Evolutionary conservation across 176 grass and related monocot species (phyloP).

Genomic region (Cenchrus americanus): DNA sequence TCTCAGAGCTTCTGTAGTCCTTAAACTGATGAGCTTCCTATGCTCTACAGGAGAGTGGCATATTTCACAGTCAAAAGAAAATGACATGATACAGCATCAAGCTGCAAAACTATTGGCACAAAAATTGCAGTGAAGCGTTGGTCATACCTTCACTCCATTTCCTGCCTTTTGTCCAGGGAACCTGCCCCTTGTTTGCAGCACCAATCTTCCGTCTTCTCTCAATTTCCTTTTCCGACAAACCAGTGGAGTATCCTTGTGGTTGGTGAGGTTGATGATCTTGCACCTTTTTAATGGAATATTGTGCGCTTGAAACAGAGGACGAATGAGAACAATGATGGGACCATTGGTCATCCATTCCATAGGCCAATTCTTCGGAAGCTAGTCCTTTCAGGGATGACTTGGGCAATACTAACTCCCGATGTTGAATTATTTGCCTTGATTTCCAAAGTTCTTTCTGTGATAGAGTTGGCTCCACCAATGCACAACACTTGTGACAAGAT

Average conservation of each 20-base stretch:
- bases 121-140: conserved; percentile 2
- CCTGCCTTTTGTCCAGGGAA: conserved; percentile 81
- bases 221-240: conserved; percentile 58
- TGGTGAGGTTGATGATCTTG: conserved; percentile 2
- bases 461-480: background rate
- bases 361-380: background rate
- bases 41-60: conserved; percentile 59
- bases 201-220: conserved; percentile 87
- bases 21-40: conserved; percentile 65
- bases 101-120: conserved; percentile 9
- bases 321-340: conserved; percentile 2
- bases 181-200: conserved; percentile 70
- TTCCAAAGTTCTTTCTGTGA: background rate
- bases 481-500: background rate
- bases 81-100: background rate
- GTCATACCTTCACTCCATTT: conserved; percentile 63
- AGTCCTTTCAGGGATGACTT: conserved; percentile 28
- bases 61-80: conserved; percentile 27
- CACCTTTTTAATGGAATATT: background rate
- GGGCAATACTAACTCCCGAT: conserved; percentile 10
- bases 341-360: conserved; percentile 9
- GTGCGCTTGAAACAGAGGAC: conserved; percentile 1
- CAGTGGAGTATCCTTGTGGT: background rate
- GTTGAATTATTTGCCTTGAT: background rate
- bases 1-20: conserved; percentile 68